phyloP scores from a whole-genome alignment of 2,329 filamentous ascomycete genomes.

The Fusarium longipes region DNA sequence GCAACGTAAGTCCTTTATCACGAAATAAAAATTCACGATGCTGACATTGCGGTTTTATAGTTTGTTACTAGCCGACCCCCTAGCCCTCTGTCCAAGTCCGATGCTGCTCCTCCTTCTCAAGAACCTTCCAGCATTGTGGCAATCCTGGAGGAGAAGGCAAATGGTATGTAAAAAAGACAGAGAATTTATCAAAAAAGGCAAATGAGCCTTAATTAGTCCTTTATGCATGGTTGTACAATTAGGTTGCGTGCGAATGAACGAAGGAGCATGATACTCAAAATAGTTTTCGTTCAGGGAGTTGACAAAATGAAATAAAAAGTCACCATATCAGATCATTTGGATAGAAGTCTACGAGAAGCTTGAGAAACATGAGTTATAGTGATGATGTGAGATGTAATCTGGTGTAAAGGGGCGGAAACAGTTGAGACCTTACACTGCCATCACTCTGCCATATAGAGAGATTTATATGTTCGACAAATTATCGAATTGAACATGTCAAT shows the following conservation, averaged over 20 bases:
- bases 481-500: neutral
- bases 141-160: constrained; percentile 31
- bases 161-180: constrained; percentile 16
- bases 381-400: neutral
- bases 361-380: neutral
- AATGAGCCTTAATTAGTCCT: neutral
- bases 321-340: neutral
- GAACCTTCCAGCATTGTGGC: constrained; percentile 22
- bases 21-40: neutral
- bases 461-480: neutral
- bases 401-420: neutral
- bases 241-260: neutral
- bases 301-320: neutral
- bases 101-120: neutral
- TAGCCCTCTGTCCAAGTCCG: constrained; percentile 21
- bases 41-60: neutral
- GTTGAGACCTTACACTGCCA: neutral
- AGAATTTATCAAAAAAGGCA: neutral
- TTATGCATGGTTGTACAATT: constrained; percentile 15
- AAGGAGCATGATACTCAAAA: neutral
- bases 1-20: constrained; percentile 71
- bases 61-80: constrained; percentile 28
- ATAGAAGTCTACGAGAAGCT: neutral
- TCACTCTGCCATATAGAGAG: neutral
- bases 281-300: neutral